Percentiles rank a stretch among this genome's conserved stretches.
These are phyloP conservation scores for Beauveria rudraprayagi DNA, from an alignment of 2,329 filamentous ascomycete species.

Conservation along the genomic window DNA sequence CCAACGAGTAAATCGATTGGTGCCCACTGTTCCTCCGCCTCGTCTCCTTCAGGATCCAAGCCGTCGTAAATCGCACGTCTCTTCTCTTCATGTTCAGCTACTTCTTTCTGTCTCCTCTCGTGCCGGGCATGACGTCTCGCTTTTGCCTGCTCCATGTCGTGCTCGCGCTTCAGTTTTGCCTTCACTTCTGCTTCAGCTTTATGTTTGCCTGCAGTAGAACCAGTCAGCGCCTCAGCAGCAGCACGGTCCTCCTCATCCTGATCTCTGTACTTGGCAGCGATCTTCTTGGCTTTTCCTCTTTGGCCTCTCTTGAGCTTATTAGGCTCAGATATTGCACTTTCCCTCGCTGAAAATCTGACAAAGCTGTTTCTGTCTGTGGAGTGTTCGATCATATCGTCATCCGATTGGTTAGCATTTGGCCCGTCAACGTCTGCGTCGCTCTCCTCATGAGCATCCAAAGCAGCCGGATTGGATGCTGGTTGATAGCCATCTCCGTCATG, in stretches of 20 bases:
- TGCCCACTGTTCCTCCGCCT: conserved; percentile 45
- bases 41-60: conserved; percentile 51
- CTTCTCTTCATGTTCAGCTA: conserved; percentile 67
- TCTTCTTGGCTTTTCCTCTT: conserved; percentile 75
- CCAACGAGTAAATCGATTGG: conserved; percentile 68
- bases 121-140: conserved; percentile 75
- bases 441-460: not conserved
- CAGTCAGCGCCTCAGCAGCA: conserved; percentile 79
- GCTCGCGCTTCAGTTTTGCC: conserved; percentile 61
- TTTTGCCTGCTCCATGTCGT: conserved; percentile 60
- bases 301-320: conserved; percentile 59
- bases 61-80: conserved; percentile 53
- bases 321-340: conserved; percentile 29
- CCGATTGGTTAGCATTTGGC: conserved; percentile 7
- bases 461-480: not conserved
- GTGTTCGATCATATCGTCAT: conserved; percentile 15
- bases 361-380: conserved; percentile 8
- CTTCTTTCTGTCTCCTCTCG: conserved; percentile 65
- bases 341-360: not conserved
- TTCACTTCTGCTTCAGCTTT: conserved; percentile 60
- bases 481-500: not conserved
- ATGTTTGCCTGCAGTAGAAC: conserved; percentile 59
- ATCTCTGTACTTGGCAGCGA: conserved; percentile 80
- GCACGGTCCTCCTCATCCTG: conserved; percentile 92
- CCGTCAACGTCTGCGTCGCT: not conserved